Evolutionary conservation across 2,329 filamentous ascomycete genomes (phyloP), one percentile per base, ranked within the genome.

Genomic region (Hymenoscyphus repandus): DNA sequence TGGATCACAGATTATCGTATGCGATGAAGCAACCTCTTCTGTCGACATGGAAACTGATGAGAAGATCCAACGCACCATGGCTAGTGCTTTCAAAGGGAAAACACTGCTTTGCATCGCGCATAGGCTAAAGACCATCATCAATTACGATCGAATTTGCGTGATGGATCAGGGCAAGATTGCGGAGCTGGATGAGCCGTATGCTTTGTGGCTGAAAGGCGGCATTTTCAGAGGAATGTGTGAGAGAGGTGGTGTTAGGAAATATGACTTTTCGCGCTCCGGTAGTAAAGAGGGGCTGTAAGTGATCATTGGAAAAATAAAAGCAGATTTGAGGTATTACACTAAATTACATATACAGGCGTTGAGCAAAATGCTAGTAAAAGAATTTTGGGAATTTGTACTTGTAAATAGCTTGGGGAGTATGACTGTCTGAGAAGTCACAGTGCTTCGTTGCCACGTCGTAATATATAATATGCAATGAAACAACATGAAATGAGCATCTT

Each of bases 1-100:
- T 34, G 83, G 85, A 39, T 87, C 85, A 0, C 89, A 87, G 61
- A 96, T 97, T 70, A 96, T 97, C 61, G 85, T 99, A 45, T 96
- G 92, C 69, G 93, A 99, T 72, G 93, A 99, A 70, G 93, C 93
- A 1, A 99, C 93, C 0, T 90, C 85, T 1, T 88, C 82, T 0
- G 91, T 97, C 6, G 92, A 97, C 68, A 93, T 96, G 75, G 92
- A 96, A 66, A 97, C 92, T 2, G 93, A 99, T 66, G 86, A 90
- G 69, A 95, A 93, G 77, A 96, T 97, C 66, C 92, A 97, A 69
- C 74, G 76, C 49, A 95, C 91, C 3, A 96, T 97, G 69, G 85
- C 88, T 0, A 77, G 79, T 1, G 91, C 85, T 0, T 97, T 97
- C 74, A 77, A 79, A 48, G 91, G 90, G 52, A 89, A 87, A 74